Percentiles rank a stretch among this genome's conserved stretches.
Evolutionary conservation across 2,329 filamentous ascomycete species (phyloP).

Genomic region (Colletotrichum sp.): DNA sequence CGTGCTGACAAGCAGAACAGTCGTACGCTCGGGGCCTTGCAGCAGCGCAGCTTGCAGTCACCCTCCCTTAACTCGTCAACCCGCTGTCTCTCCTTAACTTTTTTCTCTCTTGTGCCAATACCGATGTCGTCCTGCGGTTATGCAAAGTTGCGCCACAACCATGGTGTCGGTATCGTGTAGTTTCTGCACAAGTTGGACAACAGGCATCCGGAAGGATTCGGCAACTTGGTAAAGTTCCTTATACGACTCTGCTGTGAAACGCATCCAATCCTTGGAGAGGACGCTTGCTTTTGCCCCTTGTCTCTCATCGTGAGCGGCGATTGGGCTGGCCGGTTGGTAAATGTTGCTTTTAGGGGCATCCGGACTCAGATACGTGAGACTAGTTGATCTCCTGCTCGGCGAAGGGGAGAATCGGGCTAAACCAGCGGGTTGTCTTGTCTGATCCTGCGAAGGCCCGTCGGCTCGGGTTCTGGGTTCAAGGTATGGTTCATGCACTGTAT

Average conservation of each 20-base stretch:
- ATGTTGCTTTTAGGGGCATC: background rate
- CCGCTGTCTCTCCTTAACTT: background rate
- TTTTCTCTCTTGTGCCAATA: background rate
- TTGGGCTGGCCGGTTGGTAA: background rate
- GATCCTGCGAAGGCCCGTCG: background rate
- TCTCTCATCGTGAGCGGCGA: background rate
- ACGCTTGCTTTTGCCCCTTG: background rate
- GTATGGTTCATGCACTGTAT: background rate
- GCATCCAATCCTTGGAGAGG: background rate
- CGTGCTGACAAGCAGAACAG: background rate
- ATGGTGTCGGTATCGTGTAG: conserved; percentile 18
- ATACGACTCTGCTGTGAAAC: conserved; percentile 9
- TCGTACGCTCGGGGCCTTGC: conserved; percentile 17
- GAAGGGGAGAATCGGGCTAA: background rate
- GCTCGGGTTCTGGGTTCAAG: background rate
- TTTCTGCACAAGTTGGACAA: background rate
- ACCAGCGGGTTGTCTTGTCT: background rate
- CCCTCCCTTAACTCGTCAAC: background rate
- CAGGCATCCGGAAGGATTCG: background rate
- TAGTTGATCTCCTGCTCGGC: background rate
- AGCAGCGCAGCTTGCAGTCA: conserved; percentile 8
- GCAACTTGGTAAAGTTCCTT: background rate
- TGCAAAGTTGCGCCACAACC: conserved; percentile 24
- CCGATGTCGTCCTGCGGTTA: background rate
- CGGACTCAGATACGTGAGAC: background rate